Evolutionary conservation across 495 filamentous ascomycete species (phyloP), one percentile per base, ranked within the genome.

Genomic region (Penicillium parvum): DNA sequence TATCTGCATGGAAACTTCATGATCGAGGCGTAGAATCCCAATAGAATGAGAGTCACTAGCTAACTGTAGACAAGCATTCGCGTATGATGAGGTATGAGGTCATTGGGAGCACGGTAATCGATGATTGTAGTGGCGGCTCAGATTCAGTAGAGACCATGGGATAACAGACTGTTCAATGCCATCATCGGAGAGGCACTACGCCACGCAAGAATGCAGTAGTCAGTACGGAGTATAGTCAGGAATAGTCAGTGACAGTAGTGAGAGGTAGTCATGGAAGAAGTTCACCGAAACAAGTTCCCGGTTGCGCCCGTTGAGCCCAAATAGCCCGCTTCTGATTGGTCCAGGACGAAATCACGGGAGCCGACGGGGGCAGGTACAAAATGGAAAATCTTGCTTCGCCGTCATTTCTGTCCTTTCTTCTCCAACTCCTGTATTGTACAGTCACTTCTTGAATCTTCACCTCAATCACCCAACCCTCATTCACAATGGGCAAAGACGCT

Each of bases 401-500:
- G 34, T 57, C 44, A 43, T 52, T 57, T 44, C 43, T 50, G n/a
- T n/a, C 37, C 46, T 45, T 47, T 30, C 32, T 51, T 43, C 42
- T 52, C 35, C 22, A 39, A 37, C 43, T 49, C 50, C 57, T 63
- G 57, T 68, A 68, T 52, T 69, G 51, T 60, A 47, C 57, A 50
- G 60, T 49, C 53, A 52, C 49, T 37, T 38, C 55, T 63, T 39
- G 42, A 52, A 50, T 58, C 44, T 37, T 36, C 23, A n/a, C 53
- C 37, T 48, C 51, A 46, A 60, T 41, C 46, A 15, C 47, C 48
- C 40, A 42, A n/a, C 35, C 18, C 29, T 14, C 33, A 45, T 59
- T 63, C 68, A 69, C 51, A 66, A 76, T 73, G 72, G 60, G 64
- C 55, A 71, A 66, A 58, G 60, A 64, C 44, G 64, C 55, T 60